Percentiles rank a stretch among this genome's conserved stretches.
Evolutionary conservation across 2,329 filamentous ascomycete genomes (phyloP).

Genomic region (Colletotrichum filicis): DNA sequence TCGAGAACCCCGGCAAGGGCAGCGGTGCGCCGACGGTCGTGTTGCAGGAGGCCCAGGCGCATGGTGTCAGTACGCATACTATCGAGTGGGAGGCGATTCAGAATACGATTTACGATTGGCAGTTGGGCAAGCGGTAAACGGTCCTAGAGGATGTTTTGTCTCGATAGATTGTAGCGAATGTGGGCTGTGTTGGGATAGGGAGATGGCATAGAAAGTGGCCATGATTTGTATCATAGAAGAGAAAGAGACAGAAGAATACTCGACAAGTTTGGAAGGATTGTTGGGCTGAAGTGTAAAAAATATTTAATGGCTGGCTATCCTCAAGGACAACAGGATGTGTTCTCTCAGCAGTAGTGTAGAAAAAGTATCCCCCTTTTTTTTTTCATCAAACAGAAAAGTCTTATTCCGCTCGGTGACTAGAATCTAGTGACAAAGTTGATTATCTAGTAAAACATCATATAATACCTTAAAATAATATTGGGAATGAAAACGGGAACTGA

Average conservation of each 20-base stretch:
- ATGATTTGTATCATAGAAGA: not conserved
- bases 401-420: too few species aligned
- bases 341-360: not conserved
- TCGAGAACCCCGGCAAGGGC: constrained; percentile 79
- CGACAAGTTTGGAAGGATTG: not conserved
- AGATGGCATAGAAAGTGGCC: not conserved
- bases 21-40: constrained; percentile 94
- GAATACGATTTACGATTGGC: constrained; percentile 84
- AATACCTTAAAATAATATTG: too few species aligned
- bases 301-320: not conserved
- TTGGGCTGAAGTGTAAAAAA: not conserved
- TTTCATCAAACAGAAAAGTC: too few species aligned
- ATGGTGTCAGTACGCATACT: constrained; percentile 73
- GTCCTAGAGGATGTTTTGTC: not conserved
- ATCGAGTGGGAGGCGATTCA: constrained; percentile 92
- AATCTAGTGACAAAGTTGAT: too few species aligned
- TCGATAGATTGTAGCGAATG: not conserved
- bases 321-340: not conserved
- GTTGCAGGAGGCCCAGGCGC: constrained; percentile 86
- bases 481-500: too few species aligned
- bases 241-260: not conserved
- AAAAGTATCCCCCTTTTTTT: not conserved
- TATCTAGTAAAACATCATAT: too few species aligned
- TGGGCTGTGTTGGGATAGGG: not conserved
- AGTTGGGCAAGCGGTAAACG: constrained; percentile 69